A percentile compares a stretch with the other conserved stretches of the same genome.
Conservation (phyloP, 768 basidiomycete species). For the Termitomyces sp. region DNA sequence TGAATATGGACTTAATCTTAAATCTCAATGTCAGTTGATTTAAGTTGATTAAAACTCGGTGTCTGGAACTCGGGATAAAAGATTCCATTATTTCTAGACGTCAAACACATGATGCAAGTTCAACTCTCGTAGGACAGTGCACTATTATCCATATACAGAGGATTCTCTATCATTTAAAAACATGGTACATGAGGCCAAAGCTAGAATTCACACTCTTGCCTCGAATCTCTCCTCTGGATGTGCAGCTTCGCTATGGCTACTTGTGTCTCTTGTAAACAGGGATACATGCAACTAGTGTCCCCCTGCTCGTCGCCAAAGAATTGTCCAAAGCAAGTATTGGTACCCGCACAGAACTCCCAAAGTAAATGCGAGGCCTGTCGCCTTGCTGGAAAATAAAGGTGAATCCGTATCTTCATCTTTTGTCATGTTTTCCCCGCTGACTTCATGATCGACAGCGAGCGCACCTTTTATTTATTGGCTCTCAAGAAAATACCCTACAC, state of each 20-base stretch:
- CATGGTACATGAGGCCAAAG: not conserved
- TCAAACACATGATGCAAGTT: conserved; percentile 2
- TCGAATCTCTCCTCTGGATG: not conserved
- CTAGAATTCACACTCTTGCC: not conserved
- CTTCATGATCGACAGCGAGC: not conserved
- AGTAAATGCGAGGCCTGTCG: not conserved
- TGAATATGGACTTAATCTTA: not conserved
- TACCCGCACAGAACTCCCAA: not conserved
- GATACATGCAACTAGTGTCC: not conserved
- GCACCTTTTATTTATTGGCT: not conserved
- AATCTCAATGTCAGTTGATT: not conserved
- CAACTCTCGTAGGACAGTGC: not conserved
- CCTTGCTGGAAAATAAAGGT: conserved; percentile 1
- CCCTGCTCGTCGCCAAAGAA: not conserved
- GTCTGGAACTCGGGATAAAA: not conserved
- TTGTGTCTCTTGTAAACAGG: not conserved
- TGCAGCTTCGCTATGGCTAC: not conserved
- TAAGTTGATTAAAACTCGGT: not conserved
- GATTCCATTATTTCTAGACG: not conserved
- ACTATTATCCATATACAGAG: not conserved
- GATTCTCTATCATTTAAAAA: not conserved
- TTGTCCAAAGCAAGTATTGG: not conserved
- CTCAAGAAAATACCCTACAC: not conserved
- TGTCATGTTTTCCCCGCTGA: not conserved
- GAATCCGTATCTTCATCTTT: not conserved